phyloP scores from a whole-genome alignment of 179 eudicot species.

The Heliamphora pulchella region DNA sequence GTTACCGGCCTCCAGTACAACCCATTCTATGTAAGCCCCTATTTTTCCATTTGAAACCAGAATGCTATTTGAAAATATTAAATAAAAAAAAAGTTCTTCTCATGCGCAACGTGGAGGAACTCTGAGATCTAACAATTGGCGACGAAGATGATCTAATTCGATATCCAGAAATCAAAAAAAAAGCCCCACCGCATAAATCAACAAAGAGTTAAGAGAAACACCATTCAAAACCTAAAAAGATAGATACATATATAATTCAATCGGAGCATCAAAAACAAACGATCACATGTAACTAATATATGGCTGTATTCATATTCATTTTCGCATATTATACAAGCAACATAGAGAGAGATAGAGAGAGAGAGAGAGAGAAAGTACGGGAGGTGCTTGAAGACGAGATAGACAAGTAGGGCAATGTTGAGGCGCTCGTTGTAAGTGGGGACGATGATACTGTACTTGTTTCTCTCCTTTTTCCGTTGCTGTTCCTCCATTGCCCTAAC shows the following conservation, averaged over 20 bases:
- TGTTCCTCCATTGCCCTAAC: conserved; percentile 16
- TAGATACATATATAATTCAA: neutral
- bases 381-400: conserved; percentile 62
- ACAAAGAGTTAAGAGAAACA: neutral
- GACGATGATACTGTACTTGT: conserved; percentile 53
- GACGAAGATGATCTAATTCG: neutral
- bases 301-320: neutral
- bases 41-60: neutral
- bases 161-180: conserved; percentile 7
- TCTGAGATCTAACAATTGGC: neutral
- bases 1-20: neutral
- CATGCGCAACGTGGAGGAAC: neutral
- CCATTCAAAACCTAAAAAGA: neutral
- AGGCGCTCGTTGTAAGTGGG: conserved; percentile 72
- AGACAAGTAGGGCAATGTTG: conserved; percentile 54
- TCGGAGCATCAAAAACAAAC: neutral
- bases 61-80: neutral
- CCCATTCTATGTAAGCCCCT: neutral
- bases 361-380: conserved; percentile 23
- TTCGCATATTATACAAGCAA: neutral
- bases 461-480: conserved; percentile 21
- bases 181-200: neutral
- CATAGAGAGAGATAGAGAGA: neutral
- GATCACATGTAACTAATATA: neutral
- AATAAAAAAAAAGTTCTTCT: no score